A percentile compares a stretch with the other conserved stretches of the same genome.
These are phyloP conservation scores for Leccinum arenicola DNA, from an alignment of 768 basidiomycete species.

Conservation along the genomic window DNA sequence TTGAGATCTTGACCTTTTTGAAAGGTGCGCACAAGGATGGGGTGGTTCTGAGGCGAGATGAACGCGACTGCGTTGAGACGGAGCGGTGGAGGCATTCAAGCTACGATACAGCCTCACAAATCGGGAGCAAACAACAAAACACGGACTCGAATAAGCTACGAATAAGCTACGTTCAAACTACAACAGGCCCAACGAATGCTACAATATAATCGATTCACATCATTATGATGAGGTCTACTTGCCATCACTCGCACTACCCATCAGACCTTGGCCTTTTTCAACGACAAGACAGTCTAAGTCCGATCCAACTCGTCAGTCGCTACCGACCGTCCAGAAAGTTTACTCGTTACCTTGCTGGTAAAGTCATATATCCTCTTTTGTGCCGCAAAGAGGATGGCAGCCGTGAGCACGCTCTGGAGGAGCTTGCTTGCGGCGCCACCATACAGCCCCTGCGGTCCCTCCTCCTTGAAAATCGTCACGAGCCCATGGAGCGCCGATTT, in stretches of 20 bases:
- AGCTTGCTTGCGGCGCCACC: constrained; percentile 87
- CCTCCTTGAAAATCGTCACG: constrained; percentile 71
- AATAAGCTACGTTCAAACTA: background rate
- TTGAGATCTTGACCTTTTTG: constrained; percentile 62
- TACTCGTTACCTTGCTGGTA: constrained; percentile 46
- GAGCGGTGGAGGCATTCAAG: constrained; percentile 60
- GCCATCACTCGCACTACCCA: background rate
- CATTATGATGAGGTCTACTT: background rate
- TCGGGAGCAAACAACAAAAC: background rate
- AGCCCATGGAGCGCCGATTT: constrained; percentile 75
- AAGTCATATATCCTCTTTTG: constrained; percentile 80
- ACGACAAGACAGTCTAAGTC: constrained; percentile 13
- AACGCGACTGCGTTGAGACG: constrained; percentile 82
- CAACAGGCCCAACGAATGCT: background rate
- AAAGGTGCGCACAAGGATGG: constrained; percentile 76
- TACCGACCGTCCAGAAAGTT: background rate
- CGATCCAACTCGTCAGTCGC: constrained; percentile 2
- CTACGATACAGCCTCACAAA: background rate
- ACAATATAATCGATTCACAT: background rate
- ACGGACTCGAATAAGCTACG: background rate
- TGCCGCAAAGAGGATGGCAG: constrained; percentile 88
- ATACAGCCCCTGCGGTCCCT: constrained; percentile 83
- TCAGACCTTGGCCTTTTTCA: constrained; percentile 7
- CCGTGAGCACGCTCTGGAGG: constrained; percentile 87
- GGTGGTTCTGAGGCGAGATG: constrained; percentile 78